phyloP scores from a whole-genome alignment of 2,329 filamentous ascomycete species.

The Fusarium heterosporum region DNA sequence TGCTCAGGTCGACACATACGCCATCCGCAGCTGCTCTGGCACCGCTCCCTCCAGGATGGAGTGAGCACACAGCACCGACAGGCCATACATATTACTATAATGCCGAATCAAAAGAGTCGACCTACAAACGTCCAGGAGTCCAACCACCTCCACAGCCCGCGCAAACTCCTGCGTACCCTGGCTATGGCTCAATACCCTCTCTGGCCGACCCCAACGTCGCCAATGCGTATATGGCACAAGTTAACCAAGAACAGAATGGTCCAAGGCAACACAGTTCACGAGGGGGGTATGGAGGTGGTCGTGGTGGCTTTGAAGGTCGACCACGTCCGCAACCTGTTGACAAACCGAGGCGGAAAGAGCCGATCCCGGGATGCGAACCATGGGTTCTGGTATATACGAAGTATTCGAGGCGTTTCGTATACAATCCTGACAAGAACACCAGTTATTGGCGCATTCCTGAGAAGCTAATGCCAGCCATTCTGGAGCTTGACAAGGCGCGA shows the following conservation, averaged over 20 bases:
- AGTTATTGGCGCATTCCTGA: conserved; percentile 97
- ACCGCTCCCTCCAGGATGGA: conserved; percentile 84
- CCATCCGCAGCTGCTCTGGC: conserved; percentile 62
- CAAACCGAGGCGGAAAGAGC: conserved; percentile 81
- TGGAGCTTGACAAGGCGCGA: conserved; percentile 77
- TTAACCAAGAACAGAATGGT: conserved; percentile 57
- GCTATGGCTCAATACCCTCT: conserved; percentile 49
- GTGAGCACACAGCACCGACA: conserved; percentile 90
- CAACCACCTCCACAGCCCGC: conserved; percentile 31
- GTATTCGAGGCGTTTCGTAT: conserved; percentile 87
- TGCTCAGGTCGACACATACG: conserved; percentile 84
- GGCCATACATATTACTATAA: conserved; percentile 93
- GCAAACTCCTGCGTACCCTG: conserved; percentile 41
- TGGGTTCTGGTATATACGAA: conserved; percentile 97
- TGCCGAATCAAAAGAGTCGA: conserved; percentile 82
- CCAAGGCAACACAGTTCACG: conserved; percentile 49
- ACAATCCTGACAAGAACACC: conserved; percentile 85
- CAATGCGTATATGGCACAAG: conserved; percentile 70
- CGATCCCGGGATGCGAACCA: conserved; percentile 83
- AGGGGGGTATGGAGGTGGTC: conserved; percentile 51
- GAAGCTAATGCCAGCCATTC: conserved; percentile 82
- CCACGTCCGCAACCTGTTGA: conserved; percentile 78
- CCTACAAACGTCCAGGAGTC: conserved; percentile 79
- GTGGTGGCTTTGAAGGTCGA: conserved; percentile 66
- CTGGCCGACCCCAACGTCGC: conserved; percentile 68